phyloP scores from a whole-genome alignment of 495 filamentous ascomycete genomes.

The Aspergillus ellipticus region DNA sequence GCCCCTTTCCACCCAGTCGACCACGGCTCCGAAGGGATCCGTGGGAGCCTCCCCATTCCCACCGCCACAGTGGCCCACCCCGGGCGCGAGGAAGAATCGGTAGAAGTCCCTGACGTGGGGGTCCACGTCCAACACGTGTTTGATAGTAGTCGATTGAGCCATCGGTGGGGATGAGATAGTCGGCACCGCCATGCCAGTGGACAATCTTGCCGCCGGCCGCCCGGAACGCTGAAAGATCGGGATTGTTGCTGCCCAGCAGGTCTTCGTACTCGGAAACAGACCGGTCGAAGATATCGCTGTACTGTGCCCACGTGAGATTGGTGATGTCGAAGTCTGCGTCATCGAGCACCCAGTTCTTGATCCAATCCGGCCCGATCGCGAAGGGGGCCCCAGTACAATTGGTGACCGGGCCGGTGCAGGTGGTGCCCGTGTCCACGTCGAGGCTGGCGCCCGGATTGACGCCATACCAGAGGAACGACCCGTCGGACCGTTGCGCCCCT shows the following conservation, averaged over 20 bases:
- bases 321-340: background rate
- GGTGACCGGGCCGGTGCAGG: background rate
- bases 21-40: background rate
- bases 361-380: background rate
- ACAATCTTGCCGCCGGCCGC: constrained; percentile 14
- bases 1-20: background rate
- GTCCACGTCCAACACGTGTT: background rate
- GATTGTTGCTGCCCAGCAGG: constrained; percentile 12
- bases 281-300: constrained; percentile 1
- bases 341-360: background rate
- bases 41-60: background rate
- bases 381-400: background rate
- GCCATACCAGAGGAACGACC: background rate
- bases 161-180: background rate
- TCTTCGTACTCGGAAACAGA: constrained; percentile 10
- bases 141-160: background rate
- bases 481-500: background rate
- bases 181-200: constrained; percentile 11
- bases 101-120: background rate
- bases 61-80: background rate
- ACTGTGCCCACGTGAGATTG: constrained; percentile 6
- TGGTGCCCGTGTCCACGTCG: background rate
- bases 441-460: background rate
- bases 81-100: background rate
- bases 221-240: constrained; percentile 12